Conservation (phyloP, 371 early-diverging fungal genomes). For the Rhizopus delemar region DNA sequence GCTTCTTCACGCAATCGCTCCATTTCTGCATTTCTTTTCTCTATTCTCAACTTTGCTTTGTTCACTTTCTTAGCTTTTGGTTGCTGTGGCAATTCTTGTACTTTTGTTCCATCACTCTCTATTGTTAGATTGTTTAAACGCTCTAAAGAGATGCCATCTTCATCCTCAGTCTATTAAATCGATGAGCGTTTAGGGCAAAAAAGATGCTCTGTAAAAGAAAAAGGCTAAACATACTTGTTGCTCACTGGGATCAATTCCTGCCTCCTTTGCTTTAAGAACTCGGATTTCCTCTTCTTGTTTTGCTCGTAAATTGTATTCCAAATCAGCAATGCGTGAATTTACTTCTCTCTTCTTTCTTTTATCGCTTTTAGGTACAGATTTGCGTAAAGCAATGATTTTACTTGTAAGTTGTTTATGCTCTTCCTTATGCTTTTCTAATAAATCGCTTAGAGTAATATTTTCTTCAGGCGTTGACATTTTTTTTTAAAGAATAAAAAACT, state of each 20-base stretch:
- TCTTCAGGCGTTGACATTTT: conserved; percentile 7
- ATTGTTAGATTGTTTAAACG: conserved; percentile 39
- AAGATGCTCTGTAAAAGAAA: not conserved
- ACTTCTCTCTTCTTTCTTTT: conserved; percentile 90
- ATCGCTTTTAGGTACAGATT: conserved; percentile 73
- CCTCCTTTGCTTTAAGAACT: conserved; percentile 28
- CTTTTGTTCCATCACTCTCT: conserved; percentile 23
- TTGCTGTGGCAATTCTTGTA: conserved; percentile 9
- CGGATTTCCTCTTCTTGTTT: conserved; percentile 72
- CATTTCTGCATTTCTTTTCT: conserved; percentile 74
- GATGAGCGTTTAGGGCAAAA: not conserved
- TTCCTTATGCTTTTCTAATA: conserved; percentile 72
- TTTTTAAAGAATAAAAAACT: conserved; percentile 1
- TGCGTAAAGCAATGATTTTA: conserved; percentile 72
- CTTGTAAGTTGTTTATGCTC: conserved; percentile 77
- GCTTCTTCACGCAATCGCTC: conserved; percentile 78
- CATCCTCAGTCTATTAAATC: conserved; percentile 13
- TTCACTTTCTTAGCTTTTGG: conserved; percentile 61
- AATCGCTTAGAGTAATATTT: conserved; percentile 50
- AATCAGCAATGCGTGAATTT: conserved; percentile 61
- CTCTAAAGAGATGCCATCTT: conserved; percentile 50
- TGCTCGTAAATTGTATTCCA: conserved; percentile 66
- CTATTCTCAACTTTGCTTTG: conserved; percentile 67
- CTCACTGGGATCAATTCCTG: conserved; percentile 14
- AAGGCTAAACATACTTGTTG: not conserved